Percentiles rank a stretch among this genome's conserved stretches.
Evolutionary conservation across 352 stramenopile genomes (phyloP).

Genomic region (Phytophthora pisi): DNA sequence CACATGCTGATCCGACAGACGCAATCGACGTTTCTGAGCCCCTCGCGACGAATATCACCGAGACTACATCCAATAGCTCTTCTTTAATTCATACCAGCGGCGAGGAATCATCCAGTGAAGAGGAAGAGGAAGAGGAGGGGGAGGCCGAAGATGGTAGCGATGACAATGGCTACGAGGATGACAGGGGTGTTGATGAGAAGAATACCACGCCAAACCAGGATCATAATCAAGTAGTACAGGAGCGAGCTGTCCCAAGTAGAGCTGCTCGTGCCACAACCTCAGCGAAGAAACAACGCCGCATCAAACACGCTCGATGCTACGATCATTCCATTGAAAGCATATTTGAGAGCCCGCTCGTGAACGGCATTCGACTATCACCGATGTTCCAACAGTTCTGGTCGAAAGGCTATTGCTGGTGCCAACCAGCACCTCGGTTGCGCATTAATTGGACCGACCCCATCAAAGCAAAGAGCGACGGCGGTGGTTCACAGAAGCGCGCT

Average conservation of each 20-base stretch:
- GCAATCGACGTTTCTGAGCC: background rate
- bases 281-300: constrained; percentile 2
- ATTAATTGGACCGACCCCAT: constrained; percentile 34
- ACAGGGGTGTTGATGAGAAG: background rate
- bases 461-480: background rate
- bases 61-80: background rate
- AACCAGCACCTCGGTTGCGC: constrained; percentile 19
- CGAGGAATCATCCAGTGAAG: constrained; percentile 6
- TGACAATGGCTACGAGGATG: background rate
- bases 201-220: background rate
- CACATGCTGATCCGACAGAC: background rate
- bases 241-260: constrained; percentile 6
- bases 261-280: constrained; percentile 8
- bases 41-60: background rate
- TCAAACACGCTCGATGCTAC: constrained; percentile 2
- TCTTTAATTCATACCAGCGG: background rate
- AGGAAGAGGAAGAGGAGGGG: constrained; percentile 3
- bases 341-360: constrained; percentile 36
- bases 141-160: background rate
- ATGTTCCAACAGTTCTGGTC: constrained; percentile 57
- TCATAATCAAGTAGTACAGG: background rate
- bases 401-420: constrained; percentile 66
- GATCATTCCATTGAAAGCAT: background rate
- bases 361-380: constrained; percentile 46
- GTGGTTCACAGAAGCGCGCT: background rate